Conservation (phyloP, 495 filamentous ascomycete genomes). For the Lentithecium fluviatile region DNA sequence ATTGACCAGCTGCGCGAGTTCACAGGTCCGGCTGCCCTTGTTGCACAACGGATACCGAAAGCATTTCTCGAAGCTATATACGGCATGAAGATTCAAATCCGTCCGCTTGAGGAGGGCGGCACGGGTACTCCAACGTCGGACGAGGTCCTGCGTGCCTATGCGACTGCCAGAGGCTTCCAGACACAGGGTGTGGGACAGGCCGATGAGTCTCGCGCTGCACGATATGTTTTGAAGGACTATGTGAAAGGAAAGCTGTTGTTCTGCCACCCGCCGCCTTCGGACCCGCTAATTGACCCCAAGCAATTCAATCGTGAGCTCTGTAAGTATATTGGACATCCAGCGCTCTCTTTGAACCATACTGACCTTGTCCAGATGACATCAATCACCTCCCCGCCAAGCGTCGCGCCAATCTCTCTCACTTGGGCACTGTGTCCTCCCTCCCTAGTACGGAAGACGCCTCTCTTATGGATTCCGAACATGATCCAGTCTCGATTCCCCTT, state of each 20-base stretch:
- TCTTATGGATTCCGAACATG: conserved; percentile 42
- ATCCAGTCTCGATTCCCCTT: conserved; percentile 39
- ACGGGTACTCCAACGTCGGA: conserved; percentile 84
- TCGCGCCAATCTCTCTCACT: conserved; percentile 54
- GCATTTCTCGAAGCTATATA: conserved; percentile 87
- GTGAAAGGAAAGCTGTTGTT: conserved; percentile 93
- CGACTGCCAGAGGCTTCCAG: conserved; percentile 81
- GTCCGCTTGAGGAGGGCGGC: conserved; percentile 89
- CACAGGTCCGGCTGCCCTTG: conserved; percentile 80
- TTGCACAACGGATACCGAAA: conserved; percentile 90
- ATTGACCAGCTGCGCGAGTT: conserved; percentile 97
- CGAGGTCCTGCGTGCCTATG: conserved; percentile 84
- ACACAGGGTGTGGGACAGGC: conserved; percentile 85
- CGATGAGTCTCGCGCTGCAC: conserved; percentile 87
- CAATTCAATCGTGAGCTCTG: conserved; percentile 87
- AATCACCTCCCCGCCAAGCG: conserved; percentile 73
- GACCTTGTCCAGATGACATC: conserved; percentile 52
- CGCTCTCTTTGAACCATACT: too few relatives aligned
- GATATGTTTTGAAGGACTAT: conserved; percentile 93
- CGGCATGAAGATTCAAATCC: conserved; percentile 79
- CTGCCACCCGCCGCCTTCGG: conserved; percentile 80
- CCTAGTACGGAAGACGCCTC: conserved; percentile 40
- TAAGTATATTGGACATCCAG: too few relatives aligned
- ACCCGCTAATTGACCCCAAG: conserved; percentile 60
- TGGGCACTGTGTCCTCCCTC: conserved; percentile 32